Evolutionary conservation across 202 grass and related monocot genomes (phyloP), one percentile per base, ranked within the genome.

Genomic region (Carex sylvatica): DNA sequence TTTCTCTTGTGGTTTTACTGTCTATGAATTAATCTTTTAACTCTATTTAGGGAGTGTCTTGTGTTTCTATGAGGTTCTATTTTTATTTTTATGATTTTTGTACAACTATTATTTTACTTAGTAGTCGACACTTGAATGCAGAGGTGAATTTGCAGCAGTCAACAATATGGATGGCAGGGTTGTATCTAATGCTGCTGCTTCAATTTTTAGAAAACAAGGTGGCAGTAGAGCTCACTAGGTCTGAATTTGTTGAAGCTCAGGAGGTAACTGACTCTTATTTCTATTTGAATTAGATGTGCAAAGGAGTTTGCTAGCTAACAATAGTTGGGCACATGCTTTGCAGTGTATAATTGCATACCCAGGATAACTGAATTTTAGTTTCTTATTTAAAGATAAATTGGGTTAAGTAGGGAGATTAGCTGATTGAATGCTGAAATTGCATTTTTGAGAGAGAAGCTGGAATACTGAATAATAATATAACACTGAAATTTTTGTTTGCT

Each of bases 171-270:
- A 91, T 85, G 20, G 90, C 90, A 44, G 95, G 92, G 15, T 30
- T 98, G 38, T 98, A 98, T 83, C 88, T 98, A 88, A 93, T 75
- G 90, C 95, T 98, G 91, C 86, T 98, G 81, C 83, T 98, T 84
- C 95, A 98, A 47, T 98, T 98, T 80, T 82, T 98, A 47, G 95
- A 98, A 91, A 98, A 98, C 33, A 98, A 93, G 79, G 90, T 98
- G 58, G 88, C 90, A 63, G 86, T 98, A 49, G 95, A 98, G 85
- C 89, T 98, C 67, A 98, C 95, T 38, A 88, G 95, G 77, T 93
- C 92, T 85, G 95, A 95, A 73, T 98, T 98, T 87, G 92, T 94
- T 87, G 92, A 98, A 90, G 95, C 95, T 81, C 92, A 94, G 82
- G 92, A 94, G 92, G 95, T 98, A 93, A 69, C 46, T 83, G 33